Evolutionary conservation across 164 flowering plant genomes (phyloP), one percentile per base, ranked within the genome.

Genomic region (Magnolia sinica): DNA sequence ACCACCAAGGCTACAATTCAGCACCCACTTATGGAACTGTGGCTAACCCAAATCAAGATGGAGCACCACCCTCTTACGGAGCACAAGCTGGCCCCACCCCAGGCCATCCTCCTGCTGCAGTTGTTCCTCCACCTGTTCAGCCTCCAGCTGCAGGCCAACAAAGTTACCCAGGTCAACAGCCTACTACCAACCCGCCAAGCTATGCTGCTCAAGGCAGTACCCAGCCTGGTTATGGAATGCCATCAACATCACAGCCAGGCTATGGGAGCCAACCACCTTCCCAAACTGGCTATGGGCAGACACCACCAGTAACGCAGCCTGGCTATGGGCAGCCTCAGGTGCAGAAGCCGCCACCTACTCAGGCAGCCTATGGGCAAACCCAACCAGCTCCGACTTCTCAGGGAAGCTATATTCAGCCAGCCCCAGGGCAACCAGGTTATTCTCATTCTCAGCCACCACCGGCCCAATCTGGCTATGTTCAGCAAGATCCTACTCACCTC

Each of bases 191-290:
- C 19, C 74, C 90, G 22, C 80, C 85, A 18, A 80, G 84, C 76
- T 91, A 91, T 79, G 85, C 87, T 3, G 74, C 92, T 64, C 97
- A 88, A 76, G 89, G 79, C 37, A 1, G 86, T 23, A 58, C 82
- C 79, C 94, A 90, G 80, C 80, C 91, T 71, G 91, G 88, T 70
- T 94, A 94, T 86, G 94, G 88, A 22, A 50, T 82, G 72, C 90
- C 94, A 7, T 84, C 92, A 73, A 73, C 85, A 8, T 82, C 90
- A 1, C 91, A 88, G 75, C 76, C 90, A 31, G 86, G 85, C 50
- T 87, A 87, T 74, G 91, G 86, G 31, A 82, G 78, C 77, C 92
- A 87, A 67, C 85, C 89, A 11, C 76, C 86, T 1, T 91, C 87
- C 18, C 61, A 55, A 78, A 50, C 87, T 64, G 90, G 89, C 19